Percentiles rank a stretch among this genome's conserved stretches.
phyloP scores from a whole-genome alignment of 768 basidiomycete species.

The Leccinum arenicola region DNA sequence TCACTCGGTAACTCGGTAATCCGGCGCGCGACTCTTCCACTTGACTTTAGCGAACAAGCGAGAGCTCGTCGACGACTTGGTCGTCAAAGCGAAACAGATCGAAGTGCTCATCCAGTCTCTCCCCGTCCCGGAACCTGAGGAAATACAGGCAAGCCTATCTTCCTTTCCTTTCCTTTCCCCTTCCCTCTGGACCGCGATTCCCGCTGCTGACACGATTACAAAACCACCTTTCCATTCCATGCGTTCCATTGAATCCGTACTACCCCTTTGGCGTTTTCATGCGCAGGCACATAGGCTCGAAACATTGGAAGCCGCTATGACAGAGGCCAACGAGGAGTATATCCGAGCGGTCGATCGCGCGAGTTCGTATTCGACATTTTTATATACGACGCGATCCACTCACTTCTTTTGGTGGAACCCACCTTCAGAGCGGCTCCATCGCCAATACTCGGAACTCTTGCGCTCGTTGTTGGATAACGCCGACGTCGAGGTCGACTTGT shows the following conservation, averaged over 20 bases:
- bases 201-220: not conserved
- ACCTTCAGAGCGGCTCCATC: constrained; percentile 52
- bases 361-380: constrained; percentile 48
- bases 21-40: not conserved
- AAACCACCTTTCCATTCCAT: not conserved
- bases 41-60: constrained; percentile 64
- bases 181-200: not conserved
- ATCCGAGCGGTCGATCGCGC: constrained; percentile 67
- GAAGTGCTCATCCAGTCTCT: constrained; percentile 80
- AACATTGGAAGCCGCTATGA: constrained; percentile 68
- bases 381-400: not conserved
- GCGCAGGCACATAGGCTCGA: constrained; percentile 63
- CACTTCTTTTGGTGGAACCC: not conserved
- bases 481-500: constrained; percentile 35
- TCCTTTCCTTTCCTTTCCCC: not conserved
- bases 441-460: constrained; percentile 58
- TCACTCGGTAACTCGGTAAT: not conserved
- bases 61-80: constrained; percentile 79
- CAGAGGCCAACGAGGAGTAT: constrained; percentile 73
- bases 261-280: not conserved
- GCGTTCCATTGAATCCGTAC: not conserved
- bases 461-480: constrained; percentile 55
- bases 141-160: constrained; percentile 50
- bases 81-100: constrained; percentile 86
- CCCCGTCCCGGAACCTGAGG: constrained; percentile 76